phyloP scores from a whole-genome alignment of 108 stramenopile species.

The Parmales sp. region DNA sequence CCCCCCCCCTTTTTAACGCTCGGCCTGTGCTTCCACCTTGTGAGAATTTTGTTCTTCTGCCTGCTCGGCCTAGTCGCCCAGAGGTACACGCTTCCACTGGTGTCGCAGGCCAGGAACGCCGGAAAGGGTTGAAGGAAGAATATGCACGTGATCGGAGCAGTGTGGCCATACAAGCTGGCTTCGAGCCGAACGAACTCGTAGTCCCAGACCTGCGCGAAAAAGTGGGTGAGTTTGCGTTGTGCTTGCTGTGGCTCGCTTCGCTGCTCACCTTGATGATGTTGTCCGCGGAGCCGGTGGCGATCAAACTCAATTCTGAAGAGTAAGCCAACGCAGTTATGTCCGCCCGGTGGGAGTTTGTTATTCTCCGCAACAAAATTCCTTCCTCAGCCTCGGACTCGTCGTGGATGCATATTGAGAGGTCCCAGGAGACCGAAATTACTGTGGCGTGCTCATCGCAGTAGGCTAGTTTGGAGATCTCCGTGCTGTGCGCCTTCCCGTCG shows the following conservation, averaged over 20 bases:
- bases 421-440: constrained; percentile 25
- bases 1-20: neutral
- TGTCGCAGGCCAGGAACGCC: constrained; percentile 1
- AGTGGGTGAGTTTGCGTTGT: too few relatives aligned
- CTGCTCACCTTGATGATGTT: constrained; percentile 23
- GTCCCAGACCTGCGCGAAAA: too few relatives aligned
- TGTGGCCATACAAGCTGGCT: constrained; percentile 2
- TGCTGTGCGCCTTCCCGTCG: constrained; percentile 14
- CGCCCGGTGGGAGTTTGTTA: constrained; percentile 18
- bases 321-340: constrained; percentile 28
- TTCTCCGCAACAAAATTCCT: constrained; percentile 19
- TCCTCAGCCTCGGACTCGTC: constrained; percentile 21
- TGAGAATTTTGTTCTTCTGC: neutral
- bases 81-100: neutral
- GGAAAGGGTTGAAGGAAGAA: constrained; percentile 11
- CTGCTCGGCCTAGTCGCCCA: constrained; percentile 13
- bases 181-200: constrained; percentile 25
- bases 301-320: constrained; percentile 22
- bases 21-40: constrained; percentile 2
- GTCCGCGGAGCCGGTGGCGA: constrained; percentile 23
- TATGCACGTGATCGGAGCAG: neutral
- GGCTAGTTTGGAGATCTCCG: constrained; percentile 18
- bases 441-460: constrained; percentile 25
- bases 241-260: too few relatives aligned
- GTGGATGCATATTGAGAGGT: constrained; percentile 21